Evolutionary conservation across 2,329 filamentous ascomycete genomes (phyloP).

Genomic region (Didymella glomerata): DNA sequence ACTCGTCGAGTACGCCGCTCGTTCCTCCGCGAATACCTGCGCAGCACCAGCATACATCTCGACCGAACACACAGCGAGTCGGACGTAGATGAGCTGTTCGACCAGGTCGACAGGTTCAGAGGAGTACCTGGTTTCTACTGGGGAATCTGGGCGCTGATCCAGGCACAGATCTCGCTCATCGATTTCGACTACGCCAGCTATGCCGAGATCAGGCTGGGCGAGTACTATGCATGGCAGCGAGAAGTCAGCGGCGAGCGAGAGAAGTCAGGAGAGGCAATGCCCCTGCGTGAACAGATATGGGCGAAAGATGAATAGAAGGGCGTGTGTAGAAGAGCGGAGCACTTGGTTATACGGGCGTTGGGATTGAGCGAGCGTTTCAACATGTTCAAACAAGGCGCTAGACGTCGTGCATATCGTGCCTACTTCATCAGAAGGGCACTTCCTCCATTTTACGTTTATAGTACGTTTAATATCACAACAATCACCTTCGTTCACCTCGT

Average conservation of each 20-base stretch:
- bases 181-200: conserved; percentile 97
- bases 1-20: conserved; percentile 77
- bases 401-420: conserved; percentile 16
- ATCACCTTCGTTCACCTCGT: not conserved
- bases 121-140: conserved; percentile 88
- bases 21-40: conserved; percentile 86
- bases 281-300: conserved; percentile 19
- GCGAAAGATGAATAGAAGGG: conserved; percentile 14
- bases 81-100: conserved; percentile 73
- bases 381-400: conserved; percentile 18
- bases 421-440: conserved; percentile 16
- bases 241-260: conserved; percentile 19
- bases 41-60: conserved; percentile 66
- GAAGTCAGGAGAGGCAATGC: conserved; percentile 15
- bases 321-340: not conserved
- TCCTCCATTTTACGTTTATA: conserved; percentile 2
- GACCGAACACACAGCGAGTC: conserved; percentile 55
- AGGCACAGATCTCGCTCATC: conserved; percentile 92
- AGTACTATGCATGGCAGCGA: conserved; percentile 91
- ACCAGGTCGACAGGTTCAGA: conserved; percentile 85
- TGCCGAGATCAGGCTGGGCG: conserved; percentile 82
- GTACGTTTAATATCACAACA: conserved; percentile 15
- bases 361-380: conserved; percentile 22
- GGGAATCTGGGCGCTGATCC: conserved; percentile 96
- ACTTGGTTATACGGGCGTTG: conserved; percentile 14